Conservation (phyloP, 2,329 filamentous ascomycete species). For the Esteya vermicola region DNA sequence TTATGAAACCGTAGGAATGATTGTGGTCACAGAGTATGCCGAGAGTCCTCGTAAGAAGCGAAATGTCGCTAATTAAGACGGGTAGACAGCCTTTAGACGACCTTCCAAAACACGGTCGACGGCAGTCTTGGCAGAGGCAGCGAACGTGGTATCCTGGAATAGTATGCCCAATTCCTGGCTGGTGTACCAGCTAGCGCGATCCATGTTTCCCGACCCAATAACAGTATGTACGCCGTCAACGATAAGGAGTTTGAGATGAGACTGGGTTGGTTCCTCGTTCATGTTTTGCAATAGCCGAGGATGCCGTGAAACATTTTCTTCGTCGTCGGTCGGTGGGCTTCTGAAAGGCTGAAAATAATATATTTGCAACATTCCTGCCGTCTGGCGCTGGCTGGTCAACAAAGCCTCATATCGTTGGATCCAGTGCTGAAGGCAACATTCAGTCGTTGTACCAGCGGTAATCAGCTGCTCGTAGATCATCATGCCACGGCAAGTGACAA, state of each 20-base stretch:
- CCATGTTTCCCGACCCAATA: slow-evolving; percentile 71
- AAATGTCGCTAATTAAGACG: no score
- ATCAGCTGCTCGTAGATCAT: slow-evolving; percentile 73
- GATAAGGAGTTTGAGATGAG: slow-evolving; percentile 64
- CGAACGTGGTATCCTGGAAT: slow-evolving; percentile 26
- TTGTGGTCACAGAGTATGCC: no score
- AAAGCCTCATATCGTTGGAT: slow-evolving; percentile 36
- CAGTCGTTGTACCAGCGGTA: slow-evolving; percentile 62
- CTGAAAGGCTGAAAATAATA: slow-evolving; percentile 37
- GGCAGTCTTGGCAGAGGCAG: slow-evolving; percentile 14
- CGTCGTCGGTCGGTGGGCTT: slow-evolving; percentile 3
- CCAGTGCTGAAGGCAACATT: slow-evolving; percentile 45
- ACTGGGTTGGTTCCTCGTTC: slow-evolving; percentile 50
- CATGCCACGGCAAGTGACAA: slow-evolving; percentile 54
- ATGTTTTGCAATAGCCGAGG: no score
- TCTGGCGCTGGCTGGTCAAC: neutral
- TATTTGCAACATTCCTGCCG: slow-evolving; percentile 38
- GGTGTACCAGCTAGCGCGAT: slow-evolving; percentile 75
- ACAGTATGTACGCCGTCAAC: slow-evolving; percentile 55
- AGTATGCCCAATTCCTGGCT: slow-evolving; percentile 68
- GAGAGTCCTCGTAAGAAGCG: no score
- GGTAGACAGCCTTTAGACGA: slow-evolving; percentile 17
- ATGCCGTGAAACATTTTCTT: no score
- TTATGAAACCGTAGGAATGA: no score
- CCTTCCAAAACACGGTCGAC: slow-evolving; percentile 19